Evolutionary conservation across 2,329 filamentous ascomycete genomes (phyloP).

Genomic region (Phyllosticta capitalensis): DNA sequence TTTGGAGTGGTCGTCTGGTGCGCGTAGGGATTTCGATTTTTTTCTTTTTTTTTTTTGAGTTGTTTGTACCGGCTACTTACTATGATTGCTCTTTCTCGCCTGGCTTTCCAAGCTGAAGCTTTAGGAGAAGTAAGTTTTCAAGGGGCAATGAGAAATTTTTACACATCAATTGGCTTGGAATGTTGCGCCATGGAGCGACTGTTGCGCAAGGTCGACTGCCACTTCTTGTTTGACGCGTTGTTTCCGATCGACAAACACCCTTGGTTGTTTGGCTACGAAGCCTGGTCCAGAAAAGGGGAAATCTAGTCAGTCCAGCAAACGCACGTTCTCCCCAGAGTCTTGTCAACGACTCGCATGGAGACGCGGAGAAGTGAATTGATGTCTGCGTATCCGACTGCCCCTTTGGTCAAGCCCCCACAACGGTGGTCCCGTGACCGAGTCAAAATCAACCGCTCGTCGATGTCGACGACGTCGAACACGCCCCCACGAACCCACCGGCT

Average conservation of each 20-base stretch:
- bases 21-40: background rate
- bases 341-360: background rate
- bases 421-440: background rate
- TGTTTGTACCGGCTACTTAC: background rate
- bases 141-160: no score
- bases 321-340: background rate
- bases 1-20: no score
- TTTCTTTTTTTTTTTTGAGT: background rate
- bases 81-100: no score
- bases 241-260: background rate
- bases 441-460: background rate
- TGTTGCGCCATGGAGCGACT: no score
- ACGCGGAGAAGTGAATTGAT: background rate
- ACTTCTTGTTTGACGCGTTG: background rate
- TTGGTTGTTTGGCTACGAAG: background rate
- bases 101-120: no score
- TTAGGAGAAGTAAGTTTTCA: no score
- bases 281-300: background rate
- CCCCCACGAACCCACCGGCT: background rate
- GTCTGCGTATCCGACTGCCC: background rate
- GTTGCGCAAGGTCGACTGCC: no score
- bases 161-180: no score
- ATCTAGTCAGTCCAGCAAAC: background rate
- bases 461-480: background rate
- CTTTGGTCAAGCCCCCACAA: background rate